Base-by-base conservation (phyloP, 495 filamentous ascomycete species). In the Podospora bellae-mahoneyi region DNA sequence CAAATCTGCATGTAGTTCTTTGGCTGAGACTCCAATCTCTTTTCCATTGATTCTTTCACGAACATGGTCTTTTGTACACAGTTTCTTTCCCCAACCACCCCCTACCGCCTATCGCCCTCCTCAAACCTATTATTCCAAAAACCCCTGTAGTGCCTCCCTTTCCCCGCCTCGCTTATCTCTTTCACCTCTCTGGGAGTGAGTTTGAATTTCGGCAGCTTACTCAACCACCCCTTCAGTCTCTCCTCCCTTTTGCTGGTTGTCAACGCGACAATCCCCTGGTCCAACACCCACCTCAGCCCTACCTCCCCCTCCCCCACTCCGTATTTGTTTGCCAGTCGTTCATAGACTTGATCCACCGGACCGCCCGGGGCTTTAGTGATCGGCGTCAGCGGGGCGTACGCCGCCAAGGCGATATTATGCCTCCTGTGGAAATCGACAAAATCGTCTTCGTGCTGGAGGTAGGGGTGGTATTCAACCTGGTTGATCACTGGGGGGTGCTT, bases 401-500 rank as follows among this genome's bases (percentile, higher is more conserved):
- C 90, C 4, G 84, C 79, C 0, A 88, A 85, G 5, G 88, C 88
- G 72, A 97, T 95, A 23, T 81, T 80, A 66, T 92, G 82, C 74
- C 86, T 78, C 71, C 86, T 83, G 66, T 90, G 88, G 77, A 85
- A 92, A 5, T 79, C 76, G 5, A 96, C 54, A 18, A 96, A 82
- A n/a, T 79, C 66, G 5, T 18, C 77, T 3, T 80, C 80, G 75
- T 90, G 92, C 77, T 96, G 93, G 48, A 97, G 83, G 76, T 97
- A 96, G 0, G 92, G 90, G 73, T 96, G 91, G 72, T 86, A 94
- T 78, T 97, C 92, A 68, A 96, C 91, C 82, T 96, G 93, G 78
- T 97, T 96, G 72, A 93, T 84, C 2, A 82, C 87, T 0, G 93
- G 93, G 15, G 81, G 75, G 23, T 86, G 74, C 55, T 81, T 87